A percentile compares a stretch with the other conserved stretches of the same genome.
These are phyloP conservation scores for Isoetes engelmannii DNA, from an alignment of 83 land plant genomes.

Conservation along the genomic window DNA sequence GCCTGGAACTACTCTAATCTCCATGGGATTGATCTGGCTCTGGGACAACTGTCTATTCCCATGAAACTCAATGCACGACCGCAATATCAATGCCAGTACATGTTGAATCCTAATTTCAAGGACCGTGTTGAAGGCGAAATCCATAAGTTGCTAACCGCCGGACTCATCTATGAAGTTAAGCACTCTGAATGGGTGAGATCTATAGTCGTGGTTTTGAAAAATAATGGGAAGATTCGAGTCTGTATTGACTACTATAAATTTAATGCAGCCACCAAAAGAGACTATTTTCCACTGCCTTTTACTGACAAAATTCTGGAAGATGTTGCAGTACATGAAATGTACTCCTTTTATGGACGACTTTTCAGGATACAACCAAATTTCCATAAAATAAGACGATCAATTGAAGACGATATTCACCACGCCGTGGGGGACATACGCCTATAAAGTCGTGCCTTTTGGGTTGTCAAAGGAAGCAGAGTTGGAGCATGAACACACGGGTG, in stretches of 20 bases:
- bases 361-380: background rate
- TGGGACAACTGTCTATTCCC: no score
- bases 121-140: no score
- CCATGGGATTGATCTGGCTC: no score
- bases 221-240: slow-evolving; percentile 7
- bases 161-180: background rate
- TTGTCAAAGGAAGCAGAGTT: background rate
- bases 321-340: background rate
- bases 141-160: slow-evolving; percentile 2
- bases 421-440: background rate
- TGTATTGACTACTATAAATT: slow-evolving; percentile 3
- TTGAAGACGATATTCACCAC: no score
- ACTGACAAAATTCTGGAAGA: background rate
- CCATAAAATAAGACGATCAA: background rate
- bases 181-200: slow-evolving; percentile 10
- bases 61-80: no score
- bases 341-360: slow-evolving; percentile 15
- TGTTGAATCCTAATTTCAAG: no score
- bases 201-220: slow-evolving; percentile 14
- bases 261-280: background rate
- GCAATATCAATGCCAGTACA: no score
- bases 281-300: background rate
- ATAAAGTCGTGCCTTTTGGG: background rate
- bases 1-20: no score
- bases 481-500: no score